phyloP scores from a whole-genome alignment of 768 basidiomycete species.

The Tulasnella sp. region DNA sequence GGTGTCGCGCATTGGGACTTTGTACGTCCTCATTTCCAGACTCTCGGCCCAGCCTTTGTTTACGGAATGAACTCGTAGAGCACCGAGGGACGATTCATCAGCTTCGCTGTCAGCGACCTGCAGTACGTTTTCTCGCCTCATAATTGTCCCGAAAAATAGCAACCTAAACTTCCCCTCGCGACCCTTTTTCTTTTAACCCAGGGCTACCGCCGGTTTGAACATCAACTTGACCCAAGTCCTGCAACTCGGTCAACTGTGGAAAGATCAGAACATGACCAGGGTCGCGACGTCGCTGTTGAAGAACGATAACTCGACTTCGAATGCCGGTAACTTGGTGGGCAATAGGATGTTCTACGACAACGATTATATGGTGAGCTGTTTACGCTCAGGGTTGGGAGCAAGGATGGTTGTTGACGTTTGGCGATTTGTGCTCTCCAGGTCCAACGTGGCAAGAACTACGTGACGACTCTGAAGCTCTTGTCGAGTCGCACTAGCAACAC shows the following conservation, averaged over 20 bases:
- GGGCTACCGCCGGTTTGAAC: conserved; percentile 50
- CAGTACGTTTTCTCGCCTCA: conserved; percentile 34
- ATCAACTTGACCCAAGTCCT: conserved; percentile 48
- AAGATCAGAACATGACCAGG: conserved; percentile 36
- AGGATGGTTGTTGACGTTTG: neutral
- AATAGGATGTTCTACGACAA: conserved; percentile 59
- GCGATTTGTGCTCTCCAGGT: conserved; percentile 38
- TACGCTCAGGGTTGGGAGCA: neutral
- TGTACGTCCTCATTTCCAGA: conserved; percentile 35
- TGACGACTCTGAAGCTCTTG: conserved; percentile 55
- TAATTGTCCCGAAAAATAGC: too few relatives aligned
- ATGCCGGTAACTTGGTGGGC: conserved; percentile 47
- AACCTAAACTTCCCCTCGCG: too few relatives aligned
- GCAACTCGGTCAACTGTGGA: conserved; percentile 47
- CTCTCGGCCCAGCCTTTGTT: conserved; percentile 31
- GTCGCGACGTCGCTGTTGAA: conserved; percentile 37
- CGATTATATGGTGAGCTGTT: conserved; percentile 54
- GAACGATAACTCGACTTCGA: conserved; percentile 39
- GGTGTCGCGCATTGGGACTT: conserved; percentile 63
- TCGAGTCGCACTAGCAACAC: conserved; percentile 52
- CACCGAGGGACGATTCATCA: conserved; percentile 55
- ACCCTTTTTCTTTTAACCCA: too few relatives aligned
- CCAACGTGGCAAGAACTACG: conserved; percentile 53
- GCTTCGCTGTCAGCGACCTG: conserved; percentile 47
- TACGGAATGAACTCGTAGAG: conserved; percentile 43